Conservation (phyloP, 768 basidiomycete species). For the Boletellus ananas region DNA sequence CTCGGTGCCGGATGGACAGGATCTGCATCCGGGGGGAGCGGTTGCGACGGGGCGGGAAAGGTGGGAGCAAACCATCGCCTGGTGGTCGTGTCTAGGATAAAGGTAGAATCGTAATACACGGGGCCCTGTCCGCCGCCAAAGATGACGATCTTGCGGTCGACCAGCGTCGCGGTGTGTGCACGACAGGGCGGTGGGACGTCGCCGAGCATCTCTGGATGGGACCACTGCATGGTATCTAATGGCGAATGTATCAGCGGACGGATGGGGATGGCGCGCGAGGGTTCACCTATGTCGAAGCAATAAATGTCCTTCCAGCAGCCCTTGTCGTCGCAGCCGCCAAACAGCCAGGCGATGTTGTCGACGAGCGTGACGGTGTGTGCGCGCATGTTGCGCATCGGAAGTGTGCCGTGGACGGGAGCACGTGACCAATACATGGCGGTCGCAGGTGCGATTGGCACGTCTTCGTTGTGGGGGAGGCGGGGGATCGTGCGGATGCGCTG, state of each 20-base stretch:
- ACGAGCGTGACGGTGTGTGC: constrained; percentile 84
- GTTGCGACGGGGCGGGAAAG: constrained; percentile 19
- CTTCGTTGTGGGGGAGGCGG: constrained; percentile 57
- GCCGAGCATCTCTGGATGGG: constrained; percentile 71
- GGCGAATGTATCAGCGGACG: neutral
- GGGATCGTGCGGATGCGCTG: constrained; percentile 48
- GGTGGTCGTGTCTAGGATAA: constrained; percentile 73
- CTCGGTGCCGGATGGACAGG: constrained; percentile 56
- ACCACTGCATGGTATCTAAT: constrained; percentile 87
- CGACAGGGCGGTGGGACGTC: constrained; percentile 78
- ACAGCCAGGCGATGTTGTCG: constrained; percentile 79
- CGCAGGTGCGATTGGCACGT: constrained; percentile 58
- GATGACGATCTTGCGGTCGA: constrained; percentile 75
- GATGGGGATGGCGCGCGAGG: neutral
- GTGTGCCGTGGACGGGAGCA: constrained; percentile 70
- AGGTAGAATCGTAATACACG: constrained; percentile 78
- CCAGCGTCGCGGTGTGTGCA: constrained; percentile 83
- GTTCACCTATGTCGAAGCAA: constrained; percentile 78
- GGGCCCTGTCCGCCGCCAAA: constrained; percentile 87
- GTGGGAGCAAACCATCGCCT: constrained; percentile 61
- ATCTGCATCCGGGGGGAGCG: constrained; percentile 1
- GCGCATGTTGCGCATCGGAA: constrained; percentile 68
- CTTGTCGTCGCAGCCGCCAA: constrained; percentile 85
- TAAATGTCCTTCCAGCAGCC: constrained; percentile 73
- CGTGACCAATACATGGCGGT: constrained; percentile 84